Conservation (phyloP, 2,329 filamentous ascomycete species). For the Rhytidhysteron rufulum region DNA sequence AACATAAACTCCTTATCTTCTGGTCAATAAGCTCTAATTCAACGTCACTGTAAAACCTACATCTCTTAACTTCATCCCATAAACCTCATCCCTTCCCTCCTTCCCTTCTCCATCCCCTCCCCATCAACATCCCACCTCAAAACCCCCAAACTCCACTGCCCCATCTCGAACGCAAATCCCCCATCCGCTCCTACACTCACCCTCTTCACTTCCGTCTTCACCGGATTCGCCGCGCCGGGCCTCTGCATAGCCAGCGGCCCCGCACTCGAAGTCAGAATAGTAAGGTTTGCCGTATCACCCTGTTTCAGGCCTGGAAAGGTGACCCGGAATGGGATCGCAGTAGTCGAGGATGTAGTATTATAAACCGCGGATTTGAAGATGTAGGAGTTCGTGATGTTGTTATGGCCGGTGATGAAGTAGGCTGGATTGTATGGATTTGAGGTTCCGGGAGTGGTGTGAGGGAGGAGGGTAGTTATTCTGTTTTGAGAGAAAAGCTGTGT, state of each 20-base stretch:
- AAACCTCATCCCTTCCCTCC: too few species aligned
- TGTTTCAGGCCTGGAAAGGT: background rate
- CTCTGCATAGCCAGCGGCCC: background rate
- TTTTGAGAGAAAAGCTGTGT: background rate
- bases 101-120: background rate
- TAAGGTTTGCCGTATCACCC: background rate
- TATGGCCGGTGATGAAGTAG: background rate
- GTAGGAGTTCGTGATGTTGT: background rate
- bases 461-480: background rate
- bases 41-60: too few species aligned
- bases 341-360: background rate
- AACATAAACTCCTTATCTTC: too few species aligned
- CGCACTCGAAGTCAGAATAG: background rate
- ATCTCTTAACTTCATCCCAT: too few species aligned
- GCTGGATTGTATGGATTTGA: background rate
- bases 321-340: background rate
- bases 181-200: background rate
- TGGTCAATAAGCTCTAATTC: too few species aligned
- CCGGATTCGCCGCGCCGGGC: background rate
- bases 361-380: background rate
- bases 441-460: background rate
- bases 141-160: background rate
- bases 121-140: background rate
- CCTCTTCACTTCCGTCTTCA: background rate
- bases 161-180: background rate